Evolutionary conservation across 2,329 filamentous ascomycete genomes (phyloP), one percentile per base, ranked within the genome.

Genomic region (Mycosphaerella arachidis): DNA sequence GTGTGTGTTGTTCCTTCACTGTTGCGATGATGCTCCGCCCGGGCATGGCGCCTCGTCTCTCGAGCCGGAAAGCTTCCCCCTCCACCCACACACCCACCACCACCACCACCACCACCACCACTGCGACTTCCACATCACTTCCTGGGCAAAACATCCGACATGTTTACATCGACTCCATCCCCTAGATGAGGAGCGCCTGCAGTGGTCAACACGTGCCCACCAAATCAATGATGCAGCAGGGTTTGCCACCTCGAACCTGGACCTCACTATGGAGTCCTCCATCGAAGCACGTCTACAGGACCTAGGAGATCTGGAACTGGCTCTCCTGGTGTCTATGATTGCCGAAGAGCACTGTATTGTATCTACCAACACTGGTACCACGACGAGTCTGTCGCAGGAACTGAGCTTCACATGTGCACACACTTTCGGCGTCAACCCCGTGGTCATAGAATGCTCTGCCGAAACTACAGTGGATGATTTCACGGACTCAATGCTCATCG

Each of bases 271-370:
- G 67, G 64, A 61, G 43, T 55, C 53, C 45, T 45, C 57, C 45
- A 24, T 66, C 9, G 56, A 62, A 30, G 55, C 59, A 20, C 88
- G 88, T 74, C 84, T 95, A 68, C 89, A 92, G 71, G 83, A 85
- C 67, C 81, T 97, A 64, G 90, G 88, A 70, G 92, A 97, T 77
- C 82, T 97, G 45, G 92, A 97, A 76, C 84, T 97, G 61, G 94
- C 93, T 27, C 78, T 89, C 13, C 82, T 97, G 45, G 84, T 97
- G 54, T 92, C 89, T 71, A 83, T 97, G 55, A 82, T 92, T 63
- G 86, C 87, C 61, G 84, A 87, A 66, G 90, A 96, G 74, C 92
- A 97, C 74, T 96, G 91, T 77, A 86, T 97, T 68, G 86, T 97
- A 70, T 88, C 91, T 75, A 89, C 90, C 16, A 83, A 86, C 2